phyloP scores from a whole-genome alignment of 305 asterid species.

The Fraxinus latifolia region DNA sequence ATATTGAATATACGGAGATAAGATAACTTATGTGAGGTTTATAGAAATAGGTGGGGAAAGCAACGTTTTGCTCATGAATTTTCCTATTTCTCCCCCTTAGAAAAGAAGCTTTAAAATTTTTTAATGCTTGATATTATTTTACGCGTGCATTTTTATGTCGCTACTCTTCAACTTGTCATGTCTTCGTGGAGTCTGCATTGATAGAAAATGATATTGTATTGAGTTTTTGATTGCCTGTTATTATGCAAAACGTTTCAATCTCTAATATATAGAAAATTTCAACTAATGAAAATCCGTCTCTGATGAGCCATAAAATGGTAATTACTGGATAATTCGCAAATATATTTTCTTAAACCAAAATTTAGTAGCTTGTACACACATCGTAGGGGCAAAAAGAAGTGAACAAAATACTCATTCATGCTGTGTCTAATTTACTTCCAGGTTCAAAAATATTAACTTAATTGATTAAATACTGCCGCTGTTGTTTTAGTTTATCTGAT shows the following conservation, averaged over 20 bases:
- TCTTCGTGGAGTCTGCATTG: not conserved
- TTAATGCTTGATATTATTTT: not conserved
- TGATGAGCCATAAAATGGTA: not conserved
- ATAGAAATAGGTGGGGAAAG: slow-evolving; percentile 2
- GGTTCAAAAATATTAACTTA: not conserved
- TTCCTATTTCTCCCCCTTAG: not conserved
- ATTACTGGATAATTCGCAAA: not conserved
- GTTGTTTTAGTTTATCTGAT: not conserved
- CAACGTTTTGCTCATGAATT: not conserved
- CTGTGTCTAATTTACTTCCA: not conserved
- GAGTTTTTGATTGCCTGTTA: not conserved
- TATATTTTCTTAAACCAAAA: not conserved
- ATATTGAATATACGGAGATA: slow-evolving; percentile 1
- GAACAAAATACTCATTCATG: not conserved
- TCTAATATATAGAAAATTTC: not conserved
- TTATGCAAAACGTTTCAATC: not conserved
- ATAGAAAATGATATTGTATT: not conserved
- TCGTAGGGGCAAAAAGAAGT: not conserved
- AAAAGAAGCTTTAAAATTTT: not conserved
- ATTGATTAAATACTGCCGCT: not conserved
- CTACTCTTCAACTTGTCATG: not conserved
- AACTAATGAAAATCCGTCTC: not conserved
- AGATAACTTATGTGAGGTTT: not conserved
- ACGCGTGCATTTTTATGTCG: not conserved
- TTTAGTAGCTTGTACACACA: not conserved